phyloP scores from a whole-genome alignment of 768 basidiomycete genomes.

The Asterophora parasitica region DNA sequence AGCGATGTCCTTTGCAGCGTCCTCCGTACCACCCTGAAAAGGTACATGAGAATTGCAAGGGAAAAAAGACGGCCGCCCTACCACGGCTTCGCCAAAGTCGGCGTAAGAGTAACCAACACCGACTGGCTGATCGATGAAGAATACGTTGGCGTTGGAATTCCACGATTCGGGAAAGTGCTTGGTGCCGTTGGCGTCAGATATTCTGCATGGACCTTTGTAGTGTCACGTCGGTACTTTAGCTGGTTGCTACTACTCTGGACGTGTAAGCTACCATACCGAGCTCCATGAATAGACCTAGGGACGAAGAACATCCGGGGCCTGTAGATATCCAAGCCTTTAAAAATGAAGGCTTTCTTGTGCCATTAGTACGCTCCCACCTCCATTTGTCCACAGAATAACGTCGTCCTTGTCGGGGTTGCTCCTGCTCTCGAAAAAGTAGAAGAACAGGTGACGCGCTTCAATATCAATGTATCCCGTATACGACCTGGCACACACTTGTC shows the following conservation, averaged over 20 bases:
- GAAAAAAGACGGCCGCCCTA: conserved; percentile 22
- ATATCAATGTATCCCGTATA: conserved; percentile 70
- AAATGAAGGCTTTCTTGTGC: background rate
- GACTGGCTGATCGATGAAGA: conserved; percentile 60
- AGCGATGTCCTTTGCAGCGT: conserved; percentile 66
- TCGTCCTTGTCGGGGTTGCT: conserved; percentile 55
- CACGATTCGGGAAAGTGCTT: conserved; percentile 57
- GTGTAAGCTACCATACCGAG: conserved; percentile 42
- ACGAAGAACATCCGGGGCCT: conserved; percentile 40
- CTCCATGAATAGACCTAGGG: conserved; percentile 70
- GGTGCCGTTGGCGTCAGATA: conserved; percentile 45
- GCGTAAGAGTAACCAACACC: conserved; percentile 63
- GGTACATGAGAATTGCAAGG: background rate
- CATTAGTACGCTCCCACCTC: conserved; percentile 26
- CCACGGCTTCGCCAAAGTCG: conserved; percentile 56
- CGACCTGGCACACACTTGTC: conserved; percentile 26
- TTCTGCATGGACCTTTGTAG: conserved; percentile 58
- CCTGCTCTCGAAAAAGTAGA: conserved; percentile 77
- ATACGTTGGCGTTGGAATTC: conserved; percentile 63
- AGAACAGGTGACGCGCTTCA: conserved; percentile 59
- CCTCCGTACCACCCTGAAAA: conserved; percentile 55
- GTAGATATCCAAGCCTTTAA: no score
- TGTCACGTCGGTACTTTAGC: background rate
- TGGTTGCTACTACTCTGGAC: no score
- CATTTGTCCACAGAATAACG: conserved; percentile 54